These are phyloP conservation scores for Volvox africanus DNA, from an alignment of 139 green algal species.

Conservation along the genomic window DNA sequence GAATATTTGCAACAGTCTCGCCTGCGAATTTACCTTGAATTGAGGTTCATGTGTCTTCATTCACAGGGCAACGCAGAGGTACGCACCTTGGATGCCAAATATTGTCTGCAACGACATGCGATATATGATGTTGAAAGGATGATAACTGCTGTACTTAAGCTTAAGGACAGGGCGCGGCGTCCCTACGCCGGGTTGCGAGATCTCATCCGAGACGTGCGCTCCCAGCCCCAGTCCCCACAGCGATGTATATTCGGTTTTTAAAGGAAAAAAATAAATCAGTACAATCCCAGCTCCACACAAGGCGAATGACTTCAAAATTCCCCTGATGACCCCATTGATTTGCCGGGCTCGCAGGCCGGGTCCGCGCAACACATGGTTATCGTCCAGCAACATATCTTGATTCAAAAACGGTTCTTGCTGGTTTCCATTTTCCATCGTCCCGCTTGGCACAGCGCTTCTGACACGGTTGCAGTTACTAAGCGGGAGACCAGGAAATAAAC, in stretches of 20 bases:
- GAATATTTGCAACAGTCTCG: conserved; percentile 3
- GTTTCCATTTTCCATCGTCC: neutral
- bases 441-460: neutral
- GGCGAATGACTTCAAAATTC: neutral
- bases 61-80: neutral
- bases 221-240: neutral
- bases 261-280: neutral
- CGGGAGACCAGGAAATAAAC: neutral
- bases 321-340: neutral
- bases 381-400: neutral
- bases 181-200: neutral
- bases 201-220: neutral
- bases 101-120: neutral
- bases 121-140: conserved; percentile 32
- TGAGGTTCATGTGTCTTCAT: neutral
- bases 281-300: neutral
- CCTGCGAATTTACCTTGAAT: no score
- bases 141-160: neutral
- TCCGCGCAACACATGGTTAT: neutral
- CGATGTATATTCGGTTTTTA: neutral
- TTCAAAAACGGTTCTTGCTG: neutral
- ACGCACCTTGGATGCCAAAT: conserved; percentile 17
- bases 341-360: neutral
- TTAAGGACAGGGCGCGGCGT: neutral
- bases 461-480: neutral